phyloP scores from a whole-genome alignment of 2,329 filamentous ascomycete species.

The Penicillium sp. region DNA sequence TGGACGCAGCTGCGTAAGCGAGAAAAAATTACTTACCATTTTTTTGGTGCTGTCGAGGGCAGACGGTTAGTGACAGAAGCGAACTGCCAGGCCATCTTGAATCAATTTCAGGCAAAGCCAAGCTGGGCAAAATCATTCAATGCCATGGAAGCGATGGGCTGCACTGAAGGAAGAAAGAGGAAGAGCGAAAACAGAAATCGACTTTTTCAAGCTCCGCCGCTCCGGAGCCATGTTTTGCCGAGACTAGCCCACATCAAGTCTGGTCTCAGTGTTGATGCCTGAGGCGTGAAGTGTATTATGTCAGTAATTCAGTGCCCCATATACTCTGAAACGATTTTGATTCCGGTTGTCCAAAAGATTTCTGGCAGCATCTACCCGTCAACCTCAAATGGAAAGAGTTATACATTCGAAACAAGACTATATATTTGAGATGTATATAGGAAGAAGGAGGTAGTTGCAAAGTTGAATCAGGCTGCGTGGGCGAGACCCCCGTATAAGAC shows the following conservation, averaged over 20 bases:
- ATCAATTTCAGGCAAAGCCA: too few relatives aligned
- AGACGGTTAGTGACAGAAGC: conserved; percentile 9
- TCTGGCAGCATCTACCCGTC: too few relatives aligned
- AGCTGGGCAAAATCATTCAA: conserved; percentile 17
- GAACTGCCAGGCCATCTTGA: background rate
- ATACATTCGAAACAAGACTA: too few relatives aligned
- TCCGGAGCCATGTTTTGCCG: conserved; percentile 32
- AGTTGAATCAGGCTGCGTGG: too few relatives aligned
- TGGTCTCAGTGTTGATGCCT: background rate
- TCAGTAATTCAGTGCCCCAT: too few relatives aligned
- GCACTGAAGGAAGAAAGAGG: conserved; percentile 20
- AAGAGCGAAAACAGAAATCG: conserved; percentile 25
- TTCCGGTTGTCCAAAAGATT: too few relatives aligned
- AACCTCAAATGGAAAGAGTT: too few relatives aligned
- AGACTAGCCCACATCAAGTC: conserved; percentile 16
- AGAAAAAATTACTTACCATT: conserved; percentile 30
- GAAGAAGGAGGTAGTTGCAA: too few relatives aligned
- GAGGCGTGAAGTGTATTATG: conserved; percentile 1
- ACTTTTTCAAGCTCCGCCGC: conserved; percentile 34
- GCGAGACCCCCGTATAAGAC: too few relatives aligned
- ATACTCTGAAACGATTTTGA: too few relatives aligned
- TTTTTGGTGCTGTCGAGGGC: conserved; percentile 8
- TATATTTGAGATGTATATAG: too few relatives aligned
- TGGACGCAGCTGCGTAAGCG: conserved; percentile 15
- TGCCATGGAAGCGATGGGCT: conserved; percentile 19